These are phyloP conservation scores for Linnemannia schmuckeri DNA, from an alignment of 192 early-diverging fungal genomes.

Conservation along the genomic window DNA sequence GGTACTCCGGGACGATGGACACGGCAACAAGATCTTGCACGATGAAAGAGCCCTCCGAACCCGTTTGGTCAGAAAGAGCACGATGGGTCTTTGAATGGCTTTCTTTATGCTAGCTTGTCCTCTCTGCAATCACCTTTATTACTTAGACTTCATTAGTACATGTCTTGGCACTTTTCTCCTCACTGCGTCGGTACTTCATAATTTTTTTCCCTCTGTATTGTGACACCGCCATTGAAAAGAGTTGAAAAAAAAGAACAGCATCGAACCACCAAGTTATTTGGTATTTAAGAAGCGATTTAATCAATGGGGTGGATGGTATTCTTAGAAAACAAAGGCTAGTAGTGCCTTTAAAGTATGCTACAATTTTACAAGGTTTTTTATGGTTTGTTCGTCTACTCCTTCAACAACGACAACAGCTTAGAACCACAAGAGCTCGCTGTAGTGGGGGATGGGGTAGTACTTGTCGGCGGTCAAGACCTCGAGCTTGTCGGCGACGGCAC, in stretches of 20 bases:
- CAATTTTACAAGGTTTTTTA: neutral
- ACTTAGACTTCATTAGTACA: neutral
- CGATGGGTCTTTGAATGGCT: neutral
- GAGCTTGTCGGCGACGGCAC: slow-evolving; percentile 81
- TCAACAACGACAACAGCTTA: slow-evolving; percentile 9
- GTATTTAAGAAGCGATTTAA: slow-evolving; percentile 3
- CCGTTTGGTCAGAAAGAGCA: slow-evolving; percentile 17
- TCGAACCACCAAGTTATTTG: slow-evolving; percentile 40
- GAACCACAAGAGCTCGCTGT: slow-evolving; percentile 88
- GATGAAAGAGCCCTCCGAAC: slow-evolving; percentile 23
- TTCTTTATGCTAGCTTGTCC: neutral
- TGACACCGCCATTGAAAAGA: too few relatives aligned
- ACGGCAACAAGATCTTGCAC: slow-evolving; percentile 26
- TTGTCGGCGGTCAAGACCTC: slow-evolving; percentile 90
- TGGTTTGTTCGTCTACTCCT: neutral
- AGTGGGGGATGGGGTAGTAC: slow-evolving; percentile 97
- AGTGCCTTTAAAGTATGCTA: neutral
- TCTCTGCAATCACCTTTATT: neutral
- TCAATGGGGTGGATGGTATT: neutral
- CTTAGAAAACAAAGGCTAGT: neutral
- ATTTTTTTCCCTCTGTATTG: neutral
- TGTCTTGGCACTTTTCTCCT: neutral
- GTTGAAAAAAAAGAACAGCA: too few relatives aligned
- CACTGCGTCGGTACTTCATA: neutral
- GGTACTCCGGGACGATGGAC: slow-evolving; percentile 23